Conservation (phyloP, 2,329 filamentous ascomycete genomes). For the Proliferodiscus dingleyae region DNA sequence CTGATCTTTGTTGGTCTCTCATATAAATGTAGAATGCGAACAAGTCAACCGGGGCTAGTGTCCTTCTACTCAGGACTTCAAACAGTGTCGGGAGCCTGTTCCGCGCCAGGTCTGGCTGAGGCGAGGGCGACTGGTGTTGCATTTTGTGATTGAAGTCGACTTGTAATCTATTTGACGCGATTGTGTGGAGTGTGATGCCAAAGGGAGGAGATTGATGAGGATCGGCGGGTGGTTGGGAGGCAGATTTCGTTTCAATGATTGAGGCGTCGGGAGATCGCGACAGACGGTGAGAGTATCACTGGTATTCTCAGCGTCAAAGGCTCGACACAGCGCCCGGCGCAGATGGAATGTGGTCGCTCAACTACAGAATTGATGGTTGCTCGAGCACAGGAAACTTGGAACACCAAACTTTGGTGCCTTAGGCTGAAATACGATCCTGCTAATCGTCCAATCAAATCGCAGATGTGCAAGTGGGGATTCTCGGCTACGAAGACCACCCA, state of each 20-base stretch:
- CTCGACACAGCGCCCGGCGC: constrained; percentile 9
- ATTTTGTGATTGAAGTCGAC: constrained; percentile 1
- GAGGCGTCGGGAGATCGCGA: neutral
- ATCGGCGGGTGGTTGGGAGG: neutral
- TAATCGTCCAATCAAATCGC: no score
- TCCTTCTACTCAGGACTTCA: constrained; percentile 89
- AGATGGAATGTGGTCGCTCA: constrained; percentile 1
- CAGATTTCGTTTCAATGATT: constrained; percentile 8
- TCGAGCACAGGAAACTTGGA: neutral
- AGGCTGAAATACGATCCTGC: no score
- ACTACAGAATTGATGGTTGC: constrained; percentile 1
- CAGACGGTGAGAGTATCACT: neutral
- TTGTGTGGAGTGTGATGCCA: neutral
- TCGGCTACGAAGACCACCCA: no score
- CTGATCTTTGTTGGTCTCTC: constrained; percentile 95
- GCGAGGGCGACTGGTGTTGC: constrained; percentile 42
- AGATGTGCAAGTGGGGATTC: no score
- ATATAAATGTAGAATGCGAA: constrained; percentile 99
- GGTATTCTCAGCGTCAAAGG: neutral
- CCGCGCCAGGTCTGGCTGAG: constrained; percentile 57
- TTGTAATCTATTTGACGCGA: constrained; percentile 2
- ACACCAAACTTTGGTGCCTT: neutral
- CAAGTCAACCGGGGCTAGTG: constrained; percentile 90
- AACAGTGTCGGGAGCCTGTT: constrained; percentile 91
- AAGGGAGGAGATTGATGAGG: constrained; percentile 4